Evolutionary conservation across 2,329 filamentous ascomycete species (phyloP), one percentile per base, ranked within the genome.

Genomic region (Exutisphaerella laricina): DNA sequence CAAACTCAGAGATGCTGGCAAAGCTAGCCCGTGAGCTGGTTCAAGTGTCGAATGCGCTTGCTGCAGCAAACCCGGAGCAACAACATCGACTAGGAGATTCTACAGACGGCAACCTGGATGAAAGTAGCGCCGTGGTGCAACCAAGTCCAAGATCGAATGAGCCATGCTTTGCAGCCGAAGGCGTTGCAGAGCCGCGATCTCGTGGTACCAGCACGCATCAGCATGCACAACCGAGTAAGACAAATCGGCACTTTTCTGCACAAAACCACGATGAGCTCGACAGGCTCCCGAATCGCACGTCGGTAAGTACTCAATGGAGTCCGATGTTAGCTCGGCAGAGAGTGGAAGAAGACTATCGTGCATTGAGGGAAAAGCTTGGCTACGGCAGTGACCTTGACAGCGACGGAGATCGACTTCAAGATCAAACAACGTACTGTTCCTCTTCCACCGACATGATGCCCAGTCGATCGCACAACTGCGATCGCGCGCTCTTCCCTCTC

Each of bases 21-120:
- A 54, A 48, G 32, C 49, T 62, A 14, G 54, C 60, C 6, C 42
- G 45, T 17, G 57, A 60, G 30, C 47, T 60, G 22, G 38, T 49
- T 6, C 39, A 46, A 21, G 54, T 61, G 4, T 56, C 59, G 12
- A 48, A 49, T 17, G 39, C 48, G 7, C 44, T 61, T 21, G 45
- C 49, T 29, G 21, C 34, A 4, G 44, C 41, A 14, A 38, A 44
- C 31, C 8, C 21, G 23, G 8, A 18, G 4, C 6, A 12, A 9
- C 4, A n/a, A 23, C n/a, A n/a, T n/a, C 23, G 23, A 6, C 23
- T 26, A 26, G 23, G 6, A 26, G 6, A 26, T 6, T 7, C 6
- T 7, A 12, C 12, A 26, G 23, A 26, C 12, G 23, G 23, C 23
- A 26, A 12, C 12, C 23, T 26, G 6, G n/a, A n/a, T n/a, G n/a